Evolutionary conservation across 306 rosid species (phyloP).

Genomic region (Glycine soja): DNA sequence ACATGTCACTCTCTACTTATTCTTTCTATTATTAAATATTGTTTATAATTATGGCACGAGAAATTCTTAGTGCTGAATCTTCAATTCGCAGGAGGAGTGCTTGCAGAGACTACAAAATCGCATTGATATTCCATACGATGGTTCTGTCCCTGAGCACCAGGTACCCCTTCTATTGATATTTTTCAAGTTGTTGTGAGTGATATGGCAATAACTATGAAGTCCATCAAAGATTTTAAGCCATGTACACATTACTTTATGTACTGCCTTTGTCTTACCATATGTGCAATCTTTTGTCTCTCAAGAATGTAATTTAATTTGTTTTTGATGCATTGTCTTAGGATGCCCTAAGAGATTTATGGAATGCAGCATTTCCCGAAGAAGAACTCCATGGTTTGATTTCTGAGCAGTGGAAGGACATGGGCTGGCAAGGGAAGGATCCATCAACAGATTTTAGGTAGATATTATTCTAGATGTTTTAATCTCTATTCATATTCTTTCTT

Average conservation of each 20-base stretch:
- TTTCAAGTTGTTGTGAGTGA: slow-evolving; percentile 17
- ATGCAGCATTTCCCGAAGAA: slow-evolving; percentile 87
- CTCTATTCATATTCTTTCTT: slow-evolving; percentile 18
- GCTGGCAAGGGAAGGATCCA: slow-evolving; percentile 99
- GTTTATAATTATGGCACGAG: background rate
- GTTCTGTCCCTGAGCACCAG: slow-evolving; percentile 87
- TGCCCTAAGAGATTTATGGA: slow-evolving; percentile 92
- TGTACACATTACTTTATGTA: slow-evolving; percentile 15
- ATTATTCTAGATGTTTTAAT: slow-evolving; percentile 32
- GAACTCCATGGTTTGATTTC: slow-evolving; percentile 88
- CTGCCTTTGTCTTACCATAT: slow-evolving; percentile 12
- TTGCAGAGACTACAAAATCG: slow-evolving; percentile 85
- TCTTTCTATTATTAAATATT: slow-evolving; percentile 1
- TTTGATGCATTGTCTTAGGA: slow-evolving; percentile 62
- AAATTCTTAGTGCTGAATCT: slow-evolving; percentile 40
- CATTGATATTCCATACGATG: slow-evolving; percentile 81
- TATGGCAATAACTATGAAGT: slow-evolving; percentile 33
- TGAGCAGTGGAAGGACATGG: slow-evolving; percentile 99
- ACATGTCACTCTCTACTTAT: background rate
- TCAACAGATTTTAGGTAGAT: slow-evolving; percentile 96
- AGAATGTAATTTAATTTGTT: slow-evolving; percentile 37
- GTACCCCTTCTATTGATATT: slow-evolving; percentile 53
- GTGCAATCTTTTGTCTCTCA: slow-evolving; percentile 5
- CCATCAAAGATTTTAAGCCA: slow-evolving; percentile 21
- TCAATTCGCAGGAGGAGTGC: slow-evolving; percentile 81